Base-by-base conservation (phyloP, 192 early-diverging fungal genomes). In the Thoreauomyces humboldtii region DNA sequence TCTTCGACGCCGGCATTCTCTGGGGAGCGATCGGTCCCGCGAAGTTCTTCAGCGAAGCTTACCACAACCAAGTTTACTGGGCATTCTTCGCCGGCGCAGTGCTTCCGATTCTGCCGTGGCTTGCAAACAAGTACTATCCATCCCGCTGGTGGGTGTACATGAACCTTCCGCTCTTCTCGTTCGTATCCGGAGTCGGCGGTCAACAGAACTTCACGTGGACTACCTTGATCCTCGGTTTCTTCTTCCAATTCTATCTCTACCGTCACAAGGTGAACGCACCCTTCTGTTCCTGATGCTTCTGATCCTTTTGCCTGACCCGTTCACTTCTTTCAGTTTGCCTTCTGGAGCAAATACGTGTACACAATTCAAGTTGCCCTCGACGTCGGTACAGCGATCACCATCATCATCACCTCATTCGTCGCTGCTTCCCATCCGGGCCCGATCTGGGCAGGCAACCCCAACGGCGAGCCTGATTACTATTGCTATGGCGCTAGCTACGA, bases 1-100 rank as follows among this genome's bases (percentile, higher is more conserved):
- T 90, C 63, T 86, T 83, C 78, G 85, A 79, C 54, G 88, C 86
- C 29, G 84, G 79, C 17, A 71, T 83, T 34, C 84, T 91, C 34
- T 91, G 88, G 88, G 89, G 89, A 24, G 81, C 81, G 7, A 88
- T 91, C 57, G 86, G 85, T 32, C 88, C 89, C n/a, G 56, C 45
- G 21, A 68, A 79, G 28, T 79, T 89, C 73, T 81, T 89, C 76
- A 89, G 87, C 31, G 50, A 43, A 12, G 73, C 72, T 24, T 11
- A 56, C 7, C 73, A 72, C 45, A 32, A 51, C 28, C 25, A 29
- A 12, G 22, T 73, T 37, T 48, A 65, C 19, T 73, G 64, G 69
- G 67, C 66, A 22, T 76, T 74, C 58, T 48, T 64, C 12, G 36
- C 68, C 48, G 78, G 78, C 32, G 27, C 58, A 14, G 21, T 75